Base-by-base conservation (phyloP, 2,329 filamentous ascomycete species). In the Thermomyces lanuginosus region DNA sequence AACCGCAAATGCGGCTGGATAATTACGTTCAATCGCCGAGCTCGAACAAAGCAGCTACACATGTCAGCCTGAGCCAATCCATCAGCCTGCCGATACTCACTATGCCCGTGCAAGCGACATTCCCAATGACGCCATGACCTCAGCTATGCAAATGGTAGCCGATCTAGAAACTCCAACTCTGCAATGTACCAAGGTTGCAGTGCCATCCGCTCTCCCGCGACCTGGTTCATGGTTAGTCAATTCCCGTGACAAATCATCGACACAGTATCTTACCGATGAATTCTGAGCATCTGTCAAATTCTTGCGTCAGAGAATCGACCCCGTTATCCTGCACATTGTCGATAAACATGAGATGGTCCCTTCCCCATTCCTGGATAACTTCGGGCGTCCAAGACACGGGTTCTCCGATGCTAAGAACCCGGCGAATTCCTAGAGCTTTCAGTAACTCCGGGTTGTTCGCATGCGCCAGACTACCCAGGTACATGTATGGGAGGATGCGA, bases 61-160 rank as follows among this genome's bases (percentile, higher is more conserved):
- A 21, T 10, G 21, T 27, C 15, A 34, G 22, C 11, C 13, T 7
- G 6, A 2, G 18, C 8, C 17, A 14, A 5, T 11, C 12, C 4
- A 19, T 17, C n/a, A 10, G 7, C 15, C 6, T 20, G 16, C n/a
- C 10, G n/a, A 25, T 27, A 60, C 66, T 49, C 54, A 70, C 64
- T 98, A 98, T 32, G 89, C 89, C 29, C 80, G 69, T 8, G 89
- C 83, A 42, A 95, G 86, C 1, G 82, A 89, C 37, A 93, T 58
- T 12, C 71, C 64, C 41, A 82, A 55, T 14, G 76, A 64, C 18
- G 76, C 73, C 89, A 98, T 98, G 18, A 95, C 82, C 53, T 95
- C 84, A n/a, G 89, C 89, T 43, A 98, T 98, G 49, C 89, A 95
- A 35, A 98, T 93, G 2, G 86, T 98, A 8, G 89, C 89, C 36